Conservation (phyloP, 169 alveolate genomes). For the Cryptosporidium baileyi region DNA sequence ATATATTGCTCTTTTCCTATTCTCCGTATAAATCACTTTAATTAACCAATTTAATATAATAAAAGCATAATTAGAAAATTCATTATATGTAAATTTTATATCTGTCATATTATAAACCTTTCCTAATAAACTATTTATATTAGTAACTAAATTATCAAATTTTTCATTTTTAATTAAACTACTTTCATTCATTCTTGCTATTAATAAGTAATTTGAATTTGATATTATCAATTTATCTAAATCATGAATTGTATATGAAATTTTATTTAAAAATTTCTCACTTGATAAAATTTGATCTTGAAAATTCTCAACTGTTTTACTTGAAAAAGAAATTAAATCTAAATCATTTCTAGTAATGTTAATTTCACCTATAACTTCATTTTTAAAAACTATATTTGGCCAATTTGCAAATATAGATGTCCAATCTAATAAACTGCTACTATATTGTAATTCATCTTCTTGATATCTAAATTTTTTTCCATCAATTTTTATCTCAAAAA, state of each 20-base stretch:
- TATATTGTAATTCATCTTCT: not conserved
- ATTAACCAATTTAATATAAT: conserved; percentile 27
- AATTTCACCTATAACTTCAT: not conserved
- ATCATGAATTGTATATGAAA: conserved; percentile 13
- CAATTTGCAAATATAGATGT: conserved; percentile 1
- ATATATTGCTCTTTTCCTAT: not conserved
- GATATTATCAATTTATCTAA: not conserved
- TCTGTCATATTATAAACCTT: not conserved
- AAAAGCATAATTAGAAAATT: not conserved
- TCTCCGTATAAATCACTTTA: not conserved
- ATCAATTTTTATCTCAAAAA: conserved; percentile 10
- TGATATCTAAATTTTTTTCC: not conserved
- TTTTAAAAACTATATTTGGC: not conserved
- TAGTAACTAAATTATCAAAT: not conserved
- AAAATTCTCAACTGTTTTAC: not conserved
- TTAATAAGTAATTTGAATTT: not conserved
- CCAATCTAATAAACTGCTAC: conserved; percentile 26
- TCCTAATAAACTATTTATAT: not conserved
- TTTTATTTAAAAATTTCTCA: not conserved
- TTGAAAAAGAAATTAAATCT: not conserved
- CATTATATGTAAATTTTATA: not conserved
- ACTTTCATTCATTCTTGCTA: conserved; percentile 3
- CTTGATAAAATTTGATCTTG: not conserved
- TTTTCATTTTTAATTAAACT: not conserved
- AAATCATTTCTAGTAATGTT: not conserved